phyloP scores from a whole-genome alignment of 371 early-diverging fungal species.

The Mycotypha africana region DNA sequence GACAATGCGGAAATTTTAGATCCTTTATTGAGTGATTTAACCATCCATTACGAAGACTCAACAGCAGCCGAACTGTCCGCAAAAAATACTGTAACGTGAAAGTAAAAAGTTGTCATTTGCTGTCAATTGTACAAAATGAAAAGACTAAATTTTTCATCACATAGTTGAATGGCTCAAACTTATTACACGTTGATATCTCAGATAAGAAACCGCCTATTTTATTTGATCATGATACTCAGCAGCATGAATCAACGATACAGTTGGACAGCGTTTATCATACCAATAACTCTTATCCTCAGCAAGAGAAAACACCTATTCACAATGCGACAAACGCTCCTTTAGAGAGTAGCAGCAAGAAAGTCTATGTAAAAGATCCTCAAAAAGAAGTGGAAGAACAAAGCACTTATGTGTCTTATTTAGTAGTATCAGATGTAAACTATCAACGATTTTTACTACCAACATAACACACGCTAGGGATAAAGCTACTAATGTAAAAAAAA shows the following conservation, averaged over 20 bases:
- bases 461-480: too few relatives aligned
- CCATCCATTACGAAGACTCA: constrained; percentile 12
- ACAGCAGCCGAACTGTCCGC: constrained; percentile 9
- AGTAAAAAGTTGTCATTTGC: too few relatives aligned
- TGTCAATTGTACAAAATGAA: too few relatives aligned
- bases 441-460: too few relatives aligned
- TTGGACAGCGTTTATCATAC: not conserved
- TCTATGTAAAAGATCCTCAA: constrained; percentile 55
- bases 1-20: not conserved
- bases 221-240: not conserved
- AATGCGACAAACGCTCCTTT: too few relatives aligned
- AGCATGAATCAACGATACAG: constrained; percentile 3
- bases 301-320: constrained; percentile 14
- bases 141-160: not conserved
- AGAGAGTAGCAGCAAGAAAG: too few relatives aligned
- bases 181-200: constrained; percentile 18
- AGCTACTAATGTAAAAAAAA: too few relatives aligned
- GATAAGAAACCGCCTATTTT: constrained; percentile 7
- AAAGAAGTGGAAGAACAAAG: constrained; percentile 85
- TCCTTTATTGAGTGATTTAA: constrained; percentile 8
- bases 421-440: constrained; percentile 64
- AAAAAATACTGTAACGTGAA: too few relatives aligned
- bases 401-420: constrained; percentile 81
- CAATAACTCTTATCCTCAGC: not conserved
- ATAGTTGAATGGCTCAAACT: too few relatives aligned